Percentiles rank a stretch among this genome's conserved stretches.
These are phyloP conservation scores for Lippia alba DNA, from an alignment of 305 asterid species.

Conservation along the genomic window DNA sequence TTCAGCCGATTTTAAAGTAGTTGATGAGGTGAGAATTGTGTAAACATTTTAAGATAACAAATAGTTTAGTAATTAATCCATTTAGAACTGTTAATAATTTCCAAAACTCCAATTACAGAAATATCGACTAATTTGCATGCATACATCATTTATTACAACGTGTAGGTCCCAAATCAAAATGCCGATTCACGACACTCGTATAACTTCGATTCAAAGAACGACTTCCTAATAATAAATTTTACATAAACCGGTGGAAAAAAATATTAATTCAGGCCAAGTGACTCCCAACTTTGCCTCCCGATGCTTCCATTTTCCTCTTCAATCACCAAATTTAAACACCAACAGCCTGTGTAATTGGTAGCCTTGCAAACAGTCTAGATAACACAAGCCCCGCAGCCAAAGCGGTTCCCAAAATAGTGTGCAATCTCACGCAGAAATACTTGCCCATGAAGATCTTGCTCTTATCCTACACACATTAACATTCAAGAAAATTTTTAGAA, in stretches of 20 bases:
- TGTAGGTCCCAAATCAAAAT: background rate
- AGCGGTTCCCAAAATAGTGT: slow-evolving; percentile 61
- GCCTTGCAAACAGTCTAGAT: slow-evolving; percentile 42
- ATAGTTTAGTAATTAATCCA: no score
- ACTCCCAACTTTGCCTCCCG: no score
- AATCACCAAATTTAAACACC: background rate
- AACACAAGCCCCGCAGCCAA: slow-evolving; percentile 66
- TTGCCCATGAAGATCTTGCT: slow-evolving; percentile 69
- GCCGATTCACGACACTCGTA: background rate
- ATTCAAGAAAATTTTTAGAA: background rate
- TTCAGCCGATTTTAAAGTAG: no score
- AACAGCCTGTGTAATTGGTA: slow-evolving; percentile 29
- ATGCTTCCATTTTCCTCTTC: no score
- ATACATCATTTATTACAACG: background rate
- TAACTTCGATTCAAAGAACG: background rate
- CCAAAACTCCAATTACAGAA: background rate
- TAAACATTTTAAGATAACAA: no score
- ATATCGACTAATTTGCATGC: background rate
- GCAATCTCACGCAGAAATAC: slow-evolving; percentile 72
- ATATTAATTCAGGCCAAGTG: no score
- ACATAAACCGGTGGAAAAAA: background rate
- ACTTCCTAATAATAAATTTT: background rate
- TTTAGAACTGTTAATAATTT: no score
- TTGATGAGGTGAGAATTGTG: no score
- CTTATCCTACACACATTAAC: slow-evolving; percentile 45